Evolutionary conservation across 2,329 filamentous ascomycete genomes (phyloP).

Genomic region (Fusarium penzigii): DNA sequence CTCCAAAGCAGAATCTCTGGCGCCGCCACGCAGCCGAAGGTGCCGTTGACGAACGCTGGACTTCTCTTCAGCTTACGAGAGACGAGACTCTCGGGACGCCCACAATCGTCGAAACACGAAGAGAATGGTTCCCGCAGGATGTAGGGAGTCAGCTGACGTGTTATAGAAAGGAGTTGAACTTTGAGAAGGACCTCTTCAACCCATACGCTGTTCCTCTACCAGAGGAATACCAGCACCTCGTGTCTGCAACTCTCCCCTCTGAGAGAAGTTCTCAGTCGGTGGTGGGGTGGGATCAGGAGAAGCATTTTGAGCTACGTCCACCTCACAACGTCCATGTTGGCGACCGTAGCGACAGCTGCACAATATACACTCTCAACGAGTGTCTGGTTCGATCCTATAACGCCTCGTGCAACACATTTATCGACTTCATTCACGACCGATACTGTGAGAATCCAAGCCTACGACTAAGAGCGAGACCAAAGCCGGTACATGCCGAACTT

Average conservation of each 20-base stretch:
- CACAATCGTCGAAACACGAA: slow-evolving; percentile 66
- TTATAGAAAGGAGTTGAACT: slow-evolving; percentile 59
- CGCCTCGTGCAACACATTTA: slow-evolving; percentile 51
- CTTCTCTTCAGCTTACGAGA: slow-evolving; percentile 60
- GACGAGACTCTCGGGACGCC: slow-evolving; percentile 61
- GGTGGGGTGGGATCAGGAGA: slow-evolving; percentile 38
- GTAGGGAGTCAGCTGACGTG: slow-evolving; percentile 65
- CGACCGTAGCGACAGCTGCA: slow-evolving; percentile 42
- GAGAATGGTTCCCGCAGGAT: slow-evolving; percentile 60
- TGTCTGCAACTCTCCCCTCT: slow-evolving; percentile 2
- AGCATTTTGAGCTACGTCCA: slow-evolving; percentile 14
- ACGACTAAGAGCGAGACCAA: slow-evolving; percentile 41
- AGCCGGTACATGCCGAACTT: background rate
- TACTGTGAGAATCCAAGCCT: slow-evolving; percentile 37
- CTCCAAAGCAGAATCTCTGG: slow-evolving; percentile 53
- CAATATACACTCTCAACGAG: slow-evolving; percentile 52
- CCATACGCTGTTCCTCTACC: slow-evolving; percentile 4
- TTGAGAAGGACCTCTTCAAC: slow-evolving; percentile 24
- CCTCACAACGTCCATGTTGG: slow-evolving; percentile 45
- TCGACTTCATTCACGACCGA: slow-evolving; percentile 53
- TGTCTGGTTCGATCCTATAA: slow-evolving; percentile 59
- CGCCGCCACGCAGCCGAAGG: slow-evolving; percentile 69
- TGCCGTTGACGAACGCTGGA: slow-evolving; percentile 74
- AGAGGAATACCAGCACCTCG: background rate
- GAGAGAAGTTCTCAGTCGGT: background rate